Base-by-base conservation (phyloP, 73 alveolate species). In the Tetrahymena borealis region DNA sequence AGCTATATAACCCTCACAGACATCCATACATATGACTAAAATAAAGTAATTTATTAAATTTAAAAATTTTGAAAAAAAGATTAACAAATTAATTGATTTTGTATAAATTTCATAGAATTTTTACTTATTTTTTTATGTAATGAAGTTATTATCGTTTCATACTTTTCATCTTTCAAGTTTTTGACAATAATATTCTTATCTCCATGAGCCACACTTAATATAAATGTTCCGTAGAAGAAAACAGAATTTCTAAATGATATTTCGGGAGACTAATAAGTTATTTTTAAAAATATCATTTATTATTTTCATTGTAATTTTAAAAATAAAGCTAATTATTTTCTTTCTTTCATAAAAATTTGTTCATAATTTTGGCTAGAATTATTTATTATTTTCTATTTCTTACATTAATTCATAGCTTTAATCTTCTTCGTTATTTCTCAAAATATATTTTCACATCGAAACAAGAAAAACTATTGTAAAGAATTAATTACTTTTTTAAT, bases 1-100 rank as follows among this genome's bases (percentile, higher is more conserved):
- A 38, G 41, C 41, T 39, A 93, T 79, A 39, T 31, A 31, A n/a
- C 91, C 91, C 8, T 90, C 40, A 15, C 91, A 41, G 15, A 39
- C 40, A 18, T 78, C 95, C 42, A 93, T 35, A 39, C 93, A 79
- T 39, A 91, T 93, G 9, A 93, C 93, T 39, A 91, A 39, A n/a
- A n/a, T n/a, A n/a, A n/a, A n/a, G n/a, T n/a, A n/a, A n/a, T n/a
- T n/a, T n/a, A 9, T 39, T 39, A 60, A 60, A 20, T 60, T 24
- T 24, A 7, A 24, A 5, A 41, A 41, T 12, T 18, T 7, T 41
- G 16, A 41, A 41, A 40, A 40, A 15, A 12, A 39, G 7, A 9
- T 39, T 39, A 39, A n/a, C n/a, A n/a, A 39, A 12, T 39, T 39
- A 7, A 39, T 9, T 39, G 16, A 39, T 39, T 39, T 39, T 39